Evolutionary conservation across 495 filamentous ascomycete genomes (phyloP).

Genomic region (Emericellopsis terricola): DNA sequence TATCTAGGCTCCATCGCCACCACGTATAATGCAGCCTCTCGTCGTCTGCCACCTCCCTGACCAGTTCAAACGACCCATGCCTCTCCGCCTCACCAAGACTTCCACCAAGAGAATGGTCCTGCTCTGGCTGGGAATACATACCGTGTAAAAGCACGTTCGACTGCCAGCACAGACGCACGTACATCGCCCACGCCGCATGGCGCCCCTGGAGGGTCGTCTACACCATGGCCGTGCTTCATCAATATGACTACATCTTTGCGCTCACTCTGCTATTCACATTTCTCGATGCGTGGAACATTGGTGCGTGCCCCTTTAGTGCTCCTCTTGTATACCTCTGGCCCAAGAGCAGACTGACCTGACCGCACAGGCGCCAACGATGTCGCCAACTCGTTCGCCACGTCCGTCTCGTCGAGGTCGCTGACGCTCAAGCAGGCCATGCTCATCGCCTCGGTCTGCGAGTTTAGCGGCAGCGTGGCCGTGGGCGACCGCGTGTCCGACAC

Average conservation of each 20-base stretch:
- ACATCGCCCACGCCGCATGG: too few relatives aligned
- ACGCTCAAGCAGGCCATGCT: conserved; percentile 30
- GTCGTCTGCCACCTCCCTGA: too few relatives aligned
- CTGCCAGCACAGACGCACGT: too few relatives aligned
- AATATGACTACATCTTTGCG: conserved; percentile 13
- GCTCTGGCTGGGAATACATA: too few relatives aligned
- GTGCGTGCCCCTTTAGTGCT: neutral
- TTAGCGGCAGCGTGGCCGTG: conserved; percentile 32
- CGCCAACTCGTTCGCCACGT: conserved; percentile 25
- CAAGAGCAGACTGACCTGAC: too few relatives aligned
- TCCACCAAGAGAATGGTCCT: too few relatives aligned
- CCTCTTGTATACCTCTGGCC: neutral
- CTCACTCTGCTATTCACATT: conserved; percentile 9
- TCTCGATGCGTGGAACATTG: conserved; percentile 10
- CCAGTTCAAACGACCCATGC: too few relatives aligned
- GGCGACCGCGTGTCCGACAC: conserved; percentile 33
- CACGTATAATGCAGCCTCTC: too few relatives aligned
- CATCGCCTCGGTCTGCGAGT: conserved; percentile 29
- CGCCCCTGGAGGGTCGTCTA: too few relatives aligned
- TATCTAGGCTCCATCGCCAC: too few relatives aligned
- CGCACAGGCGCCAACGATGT: conserved; percentile 20
- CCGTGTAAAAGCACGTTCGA: too few relatives aligned
- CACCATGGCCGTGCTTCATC: conserved; percentile 6
- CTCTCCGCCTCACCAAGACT: too few relatives aligned
- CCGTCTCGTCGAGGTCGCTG: conserved; percentile 24